These are phyloP conservation scores for Cordyceps fumosorosea DNA, from an alignment of 2,329 filamentous ascomycete genomes.

Conservation along the genomic window DNA sequence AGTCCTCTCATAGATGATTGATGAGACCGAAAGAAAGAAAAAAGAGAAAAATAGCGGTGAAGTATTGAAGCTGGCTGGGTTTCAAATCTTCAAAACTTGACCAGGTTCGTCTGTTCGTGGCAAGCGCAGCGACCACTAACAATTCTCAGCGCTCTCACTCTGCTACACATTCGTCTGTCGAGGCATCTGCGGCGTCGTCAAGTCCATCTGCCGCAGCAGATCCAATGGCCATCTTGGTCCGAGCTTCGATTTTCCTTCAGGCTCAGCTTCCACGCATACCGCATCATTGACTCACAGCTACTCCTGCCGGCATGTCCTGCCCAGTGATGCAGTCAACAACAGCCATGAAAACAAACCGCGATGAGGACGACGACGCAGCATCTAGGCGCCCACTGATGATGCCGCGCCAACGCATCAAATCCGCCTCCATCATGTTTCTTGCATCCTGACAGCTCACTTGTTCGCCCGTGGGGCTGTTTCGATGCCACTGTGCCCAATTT, in stretches of 20 bases:
- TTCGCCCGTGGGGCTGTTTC: neutral
- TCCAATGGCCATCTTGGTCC: neutral
- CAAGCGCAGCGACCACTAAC: neutral
- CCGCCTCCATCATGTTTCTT: neutral
- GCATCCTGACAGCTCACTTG: neutral
- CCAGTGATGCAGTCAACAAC: neutral
- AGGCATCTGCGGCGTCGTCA: neutral
- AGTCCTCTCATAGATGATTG: neutral
- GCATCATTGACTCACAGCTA: slow-evolving; percentile 4
- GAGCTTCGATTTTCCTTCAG: neutral
- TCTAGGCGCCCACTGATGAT: neutral
- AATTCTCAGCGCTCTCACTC: neutral
- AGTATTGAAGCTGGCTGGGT: neutral
- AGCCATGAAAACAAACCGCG: neutral
- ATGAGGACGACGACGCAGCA: neutral
- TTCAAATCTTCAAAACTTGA: neutral
- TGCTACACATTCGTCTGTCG: neutral
- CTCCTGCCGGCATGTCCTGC: neutral
- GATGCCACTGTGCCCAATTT: slow-evolving; percentile 3
- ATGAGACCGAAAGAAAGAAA: neutral
- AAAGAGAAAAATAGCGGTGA: neutral
- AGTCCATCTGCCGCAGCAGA: neutral
- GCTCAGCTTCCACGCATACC: neutral
- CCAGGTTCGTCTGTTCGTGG: neutral
- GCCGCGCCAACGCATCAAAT: slow-evolving; percentile 3